These are phyloP conservation scores for Hyphodiscus hymeniophilus DNA, from an alignment of 495 filamentous ascomycete species.

Conservation along the genomic window DNA sequence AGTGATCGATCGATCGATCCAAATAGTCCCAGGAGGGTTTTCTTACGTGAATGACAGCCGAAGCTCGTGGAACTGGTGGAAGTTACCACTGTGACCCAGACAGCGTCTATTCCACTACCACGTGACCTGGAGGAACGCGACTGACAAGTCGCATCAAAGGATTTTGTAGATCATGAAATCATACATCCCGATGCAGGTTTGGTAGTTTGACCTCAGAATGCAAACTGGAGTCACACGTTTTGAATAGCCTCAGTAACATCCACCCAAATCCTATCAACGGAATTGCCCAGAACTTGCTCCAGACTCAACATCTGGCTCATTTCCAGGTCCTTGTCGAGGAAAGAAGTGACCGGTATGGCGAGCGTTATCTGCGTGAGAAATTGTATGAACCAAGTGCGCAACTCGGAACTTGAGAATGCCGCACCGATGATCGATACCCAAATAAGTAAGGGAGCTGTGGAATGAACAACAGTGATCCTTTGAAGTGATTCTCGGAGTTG, in stretches of 20 bases:
- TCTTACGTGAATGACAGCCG: no score
- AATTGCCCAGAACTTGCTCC: not conserved
- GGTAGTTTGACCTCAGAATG: not conserved
- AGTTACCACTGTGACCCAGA: no score
- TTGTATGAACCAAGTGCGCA: not conserved
- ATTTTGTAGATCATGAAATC: no score
- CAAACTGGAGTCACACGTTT: not conserved
- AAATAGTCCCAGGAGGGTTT: no score
- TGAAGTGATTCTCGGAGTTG: conserved; percentile 2
- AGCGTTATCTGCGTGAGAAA: not conserved
- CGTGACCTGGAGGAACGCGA: no score
- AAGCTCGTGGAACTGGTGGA: no score
- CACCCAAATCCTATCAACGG: not conserved
- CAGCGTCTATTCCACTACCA: no score
- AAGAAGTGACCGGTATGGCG: not conserved
- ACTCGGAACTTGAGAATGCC: not conserved
- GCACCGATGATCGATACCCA: conserved; percentile 5
- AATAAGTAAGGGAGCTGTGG: not conserved
- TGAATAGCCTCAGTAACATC: not conserved
- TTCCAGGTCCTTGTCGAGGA: not conserved
- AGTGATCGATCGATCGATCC: no score
- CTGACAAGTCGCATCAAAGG: no score
- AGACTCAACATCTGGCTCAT: not conserved
- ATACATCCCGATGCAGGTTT: no score
- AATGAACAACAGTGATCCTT: not conserved